Evolutionary conservation across 306 rosid genomes (phyloP).

Genomic region (Fragaria iinumae): DNA sequence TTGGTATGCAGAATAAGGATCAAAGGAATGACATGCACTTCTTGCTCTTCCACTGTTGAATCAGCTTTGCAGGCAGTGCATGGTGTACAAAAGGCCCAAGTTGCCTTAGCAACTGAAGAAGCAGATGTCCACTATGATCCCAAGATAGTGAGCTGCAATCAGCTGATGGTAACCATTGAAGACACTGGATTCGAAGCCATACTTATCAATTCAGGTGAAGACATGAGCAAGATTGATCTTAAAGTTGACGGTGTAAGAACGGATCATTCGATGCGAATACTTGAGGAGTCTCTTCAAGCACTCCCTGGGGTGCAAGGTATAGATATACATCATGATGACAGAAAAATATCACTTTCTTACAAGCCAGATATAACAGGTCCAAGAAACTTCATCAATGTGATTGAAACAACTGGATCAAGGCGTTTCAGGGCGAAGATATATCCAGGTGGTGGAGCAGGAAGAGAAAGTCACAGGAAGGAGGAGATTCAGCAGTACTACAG

Average conservation of each 20-base stretch:
- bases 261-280: slow-evolving; percentile 24
- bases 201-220: slow-evolving; percentile 50
- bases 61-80: slow-evolving; percentile 38
- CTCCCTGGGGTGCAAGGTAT: slow-evolving; percentile 57
- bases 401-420: slow-evolving; percentile 51
- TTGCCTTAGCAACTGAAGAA: slow-evolving; percentile 72
- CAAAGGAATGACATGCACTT: slow-evolving; percentile 67
- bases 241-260: slow-evolving; percentile 40
- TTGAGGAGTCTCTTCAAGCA: slow-evolving; percentile 49
- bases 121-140: slow-evolving; percentile 64
- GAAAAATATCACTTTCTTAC: slow-evolving; percentile 48
- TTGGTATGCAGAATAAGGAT: slow-evolving; percentile 52
- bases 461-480: slow-evolving; percentile 35
- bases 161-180: slow-evolving; percentile 35
- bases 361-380: slow-evolving; percentile 60
- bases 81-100: slow-evolving; percentile 51
- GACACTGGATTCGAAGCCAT: slow-evolving; percentile 50
- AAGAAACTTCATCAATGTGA: slow-evolving; percentile 56
- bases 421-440: slow-evolving; percentile 50
- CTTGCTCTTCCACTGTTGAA: slow-evolving; percentile 59
- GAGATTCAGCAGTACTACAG: slow-evolving; percentile 48
- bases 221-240: slow-evolving; percentile 57
- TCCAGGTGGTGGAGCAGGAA: slow-evolving; percentile 46
- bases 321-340: slow-evolving; percentile 13
- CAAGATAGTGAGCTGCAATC: slow-evolving; percentile 34